Percentiles rank a stretch among this genome's conserved stretches.
Evolutionary conservation across 495 filamentous ascomycete species (phyloP).

Genomic region (Penicillium riverlandense): DNA sequence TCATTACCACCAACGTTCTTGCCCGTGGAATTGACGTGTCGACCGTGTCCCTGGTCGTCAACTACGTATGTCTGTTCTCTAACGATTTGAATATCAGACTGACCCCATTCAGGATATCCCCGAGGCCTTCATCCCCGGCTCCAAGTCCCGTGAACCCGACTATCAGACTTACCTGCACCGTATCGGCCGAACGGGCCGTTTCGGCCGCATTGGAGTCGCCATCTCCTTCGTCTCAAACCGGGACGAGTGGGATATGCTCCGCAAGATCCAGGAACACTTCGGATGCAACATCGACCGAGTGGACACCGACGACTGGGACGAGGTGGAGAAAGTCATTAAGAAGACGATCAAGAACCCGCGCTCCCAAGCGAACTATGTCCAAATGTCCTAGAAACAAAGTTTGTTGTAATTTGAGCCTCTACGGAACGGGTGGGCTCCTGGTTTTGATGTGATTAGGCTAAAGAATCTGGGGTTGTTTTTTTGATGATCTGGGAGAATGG

Average conservation of each 20-base stretch:
- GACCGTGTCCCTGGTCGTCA: constrained; percentile 94
- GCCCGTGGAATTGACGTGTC: constrained; percentile 96
- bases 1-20: constrained; percentile 96
- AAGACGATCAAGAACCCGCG: constrained; percentile 74
- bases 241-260: constrained; percentile 66
- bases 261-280: constrained; percentile 69
- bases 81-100: background rate
- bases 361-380: constrained; percentile 50
- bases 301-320: constrained; percentile 72
- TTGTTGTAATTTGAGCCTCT: no score
- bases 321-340: constrained; percentile 75
- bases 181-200: constrained; percentile 94
- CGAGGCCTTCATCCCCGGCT: constrained; percentile 20
- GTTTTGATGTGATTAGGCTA: no score
- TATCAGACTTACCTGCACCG: constrained; percentile 95
- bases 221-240: constrained; percentile 85
- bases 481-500: constrained; percentile 10
- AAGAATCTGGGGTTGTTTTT: background rate
- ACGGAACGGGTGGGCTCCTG: no score
- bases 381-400: no score
- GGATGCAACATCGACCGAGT: constrained; percentile 49
- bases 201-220: constrained; percentile 92
- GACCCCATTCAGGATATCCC: constrained; percentile 46
- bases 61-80: constrained; percentile 53
- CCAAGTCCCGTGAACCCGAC: constrained; percentile 50